These are phyloP conservation scores for Arthromyces matolae DNA, from an alignment of 768 basidiomycete species.

Conservation along the genomic window DNA sequence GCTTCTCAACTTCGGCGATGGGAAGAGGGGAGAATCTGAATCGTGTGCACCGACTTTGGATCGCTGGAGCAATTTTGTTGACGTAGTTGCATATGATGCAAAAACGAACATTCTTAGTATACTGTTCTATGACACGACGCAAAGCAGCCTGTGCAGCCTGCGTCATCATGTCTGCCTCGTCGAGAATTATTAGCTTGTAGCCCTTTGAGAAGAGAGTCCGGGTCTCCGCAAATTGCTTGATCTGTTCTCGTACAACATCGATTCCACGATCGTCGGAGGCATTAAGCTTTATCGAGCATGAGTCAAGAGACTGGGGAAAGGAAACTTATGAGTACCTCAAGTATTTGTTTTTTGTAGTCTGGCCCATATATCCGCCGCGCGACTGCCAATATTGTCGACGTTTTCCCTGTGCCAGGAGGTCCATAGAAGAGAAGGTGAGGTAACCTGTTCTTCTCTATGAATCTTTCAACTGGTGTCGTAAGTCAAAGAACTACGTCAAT, in stretches of 20 bases:
- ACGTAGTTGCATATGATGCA: constrained; percentile 99
- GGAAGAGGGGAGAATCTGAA: constrained; percentile 96
- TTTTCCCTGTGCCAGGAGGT: constrained; percentile 97
- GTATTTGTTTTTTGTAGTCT: constrained; percentile 85
- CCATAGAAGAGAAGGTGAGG: constrained; percentile 97
- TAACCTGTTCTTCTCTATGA: constrained; percentile 90
- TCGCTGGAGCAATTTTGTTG: constrained; percentile 97
- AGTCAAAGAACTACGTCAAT: constrained; percentile 11
- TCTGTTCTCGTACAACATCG: constrained; percentile 97
- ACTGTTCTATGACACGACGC: constrained; percentile 96
- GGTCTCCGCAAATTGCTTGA: constrained; percentile 97
- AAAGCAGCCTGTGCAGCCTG: constrained; percentile 95
- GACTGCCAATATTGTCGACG: constrained; percentile 93
- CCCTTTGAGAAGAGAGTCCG: constrained; percentile 88
- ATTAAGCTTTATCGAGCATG: constrained; percentile 60
- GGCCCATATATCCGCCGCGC: constrained; percentile 91
- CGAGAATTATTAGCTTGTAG: constrained; percentile 96
- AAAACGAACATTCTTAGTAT: constrained; percentile 97
- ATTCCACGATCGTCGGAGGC: constrained; percentile 98
- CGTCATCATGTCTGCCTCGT: constrained; percentile 99
- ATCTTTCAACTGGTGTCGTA: constrained; percentile 74
- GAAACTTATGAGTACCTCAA: constrained; percentile 59
- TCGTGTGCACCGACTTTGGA: constrained; percentile 96
- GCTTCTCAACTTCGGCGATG: constrained; percentile 77
- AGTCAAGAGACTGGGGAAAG: neutral